These are phyloP conservation scores for Penicillium maclennaniae DNA, from an alignment of 495 filamentous ascomycete species.

Conservation along the genomic window DNA sequence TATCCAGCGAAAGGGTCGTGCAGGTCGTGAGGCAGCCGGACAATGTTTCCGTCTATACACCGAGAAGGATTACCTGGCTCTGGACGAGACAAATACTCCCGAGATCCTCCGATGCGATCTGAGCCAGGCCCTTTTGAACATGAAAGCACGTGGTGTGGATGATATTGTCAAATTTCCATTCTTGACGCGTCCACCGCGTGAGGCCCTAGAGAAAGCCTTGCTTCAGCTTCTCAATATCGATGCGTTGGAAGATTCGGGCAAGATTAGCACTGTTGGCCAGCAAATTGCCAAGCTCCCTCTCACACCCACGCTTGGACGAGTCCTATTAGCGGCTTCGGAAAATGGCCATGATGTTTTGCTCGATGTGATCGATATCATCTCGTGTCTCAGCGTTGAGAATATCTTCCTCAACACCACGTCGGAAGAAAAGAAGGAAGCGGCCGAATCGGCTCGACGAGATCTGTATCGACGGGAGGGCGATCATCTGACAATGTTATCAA, in stretches of 20 bases:
- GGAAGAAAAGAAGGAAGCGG: conserved; percentile 77
- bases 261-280: conserved; percentile 67
- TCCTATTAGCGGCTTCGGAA: conserved; percentile 74
- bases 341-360: conserved; percentile 64
- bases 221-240: conserved; percentile 73
- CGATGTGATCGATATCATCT: conserved; percentile 89
- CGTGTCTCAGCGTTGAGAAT: conserved; percentile 82
- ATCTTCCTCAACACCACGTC: conserved; percentile 77
- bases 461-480: conserved; percentile 83
- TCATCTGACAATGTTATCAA: conserved; percentile 77
- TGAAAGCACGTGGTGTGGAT: conserved; percentile 87
- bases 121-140: conserved; percentile 77
- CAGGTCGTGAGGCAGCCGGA: conserved; percentile 86
- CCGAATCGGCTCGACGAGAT: conserved; percentile 66
- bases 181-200: conserved; percentile 73
- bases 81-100: conserved; percentile 73
- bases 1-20: conserved; percentile 87
- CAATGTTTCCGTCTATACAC: conserved; percentile 91
- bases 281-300: conserved; percentile 82
- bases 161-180: conserved; percentile 82
- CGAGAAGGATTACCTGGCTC: conserved; percentile 63
- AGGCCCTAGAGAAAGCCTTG: conserved; percentile 78
- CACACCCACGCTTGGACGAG: conserved; percentile 74
- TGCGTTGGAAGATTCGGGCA: conserved; percentile 67
- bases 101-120: conserved; percentile 92